These are phyloP conservation scores for Cytauxzoon felis DNA, from an alignment of 169 alveolate genomes.

Conservation along the genomic window DNA sequence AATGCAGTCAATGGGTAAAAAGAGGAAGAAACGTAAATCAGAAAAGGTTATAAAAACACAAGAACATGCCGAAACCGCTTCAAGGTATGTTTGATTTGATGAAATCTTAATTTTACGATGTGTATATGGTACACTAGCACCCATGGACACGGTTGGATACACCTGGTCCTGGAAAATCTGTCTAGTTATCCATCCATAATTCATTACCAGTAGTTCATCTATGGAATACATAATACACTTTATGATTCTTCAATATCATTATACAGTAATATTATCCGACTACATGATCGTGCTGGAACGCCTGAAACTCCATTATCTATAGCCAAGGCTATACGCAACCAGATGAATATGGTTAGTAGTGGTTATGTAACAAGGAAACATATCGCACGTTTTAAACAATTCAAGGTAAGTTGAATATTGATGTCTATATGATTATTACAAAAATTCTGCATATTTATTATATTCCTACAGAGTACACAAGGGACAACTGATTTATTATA, in stretches of 20 bases:
- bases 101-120: background rate
- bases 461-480: constrained; percentile 35
- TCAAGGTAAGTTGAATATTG: constrained; percentile 46
- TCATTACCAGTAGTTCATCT: no score
- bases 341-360: constrained; percentile 57
- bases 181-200: no score
- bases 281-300: constrained; percentile 74
- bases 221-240: no score
- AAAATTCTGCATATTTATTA: constrained; percentile 29
- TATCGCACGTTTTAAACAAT: constrained; percentile 67
- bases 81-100: constrained; percentile 14
- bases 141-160: background rate
- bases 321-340: constrained; percentile 70
- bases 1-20: constrained; percentile 56
- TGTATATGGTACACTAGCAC: background rate
- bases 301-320: constrained; percentile 77
- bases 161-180: no score
- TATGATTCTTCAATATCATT: background rate
- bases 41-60: constrained; percentile 48
- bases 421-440: no score
- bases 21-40: constrained; percentile 58
- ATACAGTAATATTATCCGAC: constrained; percentile 61
- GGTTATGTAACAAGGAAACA: constrained; percentile 74
- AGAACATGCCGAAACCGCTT: constrained; percentile 44
- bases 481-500: constrained; percentile 47